Base-by-base conservation (phyloP, 2,329 filamentous ascomycete genomes). In the Botryotinia globosa region DNA sequence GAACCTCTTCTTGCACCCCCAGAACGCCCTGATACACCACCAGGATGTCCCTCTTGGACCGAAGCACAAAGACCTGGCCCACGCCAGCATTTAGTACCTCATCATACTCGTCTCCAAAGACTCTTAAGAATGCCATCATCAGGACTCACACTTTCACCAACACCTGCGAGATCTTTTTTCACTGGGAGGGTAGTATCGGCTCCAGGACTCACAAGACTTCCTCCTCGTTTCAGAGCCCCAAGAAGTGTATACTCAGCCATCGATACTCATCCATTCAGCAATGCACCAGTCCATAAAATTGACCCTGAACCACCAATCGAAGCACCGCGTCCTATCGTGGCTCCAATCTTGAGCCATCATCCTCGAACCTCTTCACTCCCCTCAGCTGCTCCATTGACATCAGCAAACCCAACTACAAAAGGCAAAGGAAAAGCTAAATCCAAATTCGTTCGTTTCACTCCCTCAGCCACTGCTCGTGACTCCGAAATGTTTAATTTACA, bases 1-100 rank as follows among this genome's bases (percentile, higher is more conserved):
- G 70, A 51, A 12, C 80, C 80, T 32, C 62, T 80, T 34, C 73
- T 78, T 34, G 75, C 77, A 42, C 80, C 80, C 34, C 73, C 77
- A 8, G 66, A 77, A 20, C 75, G 80, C n/a, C 78, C 76, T 42
- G 45, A 70, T 34, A 81, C 80, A 18, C 80, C 80, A 25, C 77
- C 77, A 20, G 80, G 80, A 16, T 77, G 80, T 75, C 80, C 80
- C 29, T 81, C 79, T 16, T 81, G 80, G 80, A 80, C 78, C 1
- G 77, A 74, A 51, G 74, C 77, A 45, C 80, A 81, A 45, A 76
- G 69, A 25, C 68, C 75, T 4, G 66, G 69, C 25, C 71, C 70
- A 34, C 61, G 54, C 34, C 63, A 25, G 9, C 68, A 56, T 25
- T 63, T 37, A 29, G 20, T 59, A 3, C 44, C 72, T 12, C 63